Evolutionary conservation across 495 filamentous ascomycete species (phyloP).

Genomic region (Tuber calosporum): DNA sequence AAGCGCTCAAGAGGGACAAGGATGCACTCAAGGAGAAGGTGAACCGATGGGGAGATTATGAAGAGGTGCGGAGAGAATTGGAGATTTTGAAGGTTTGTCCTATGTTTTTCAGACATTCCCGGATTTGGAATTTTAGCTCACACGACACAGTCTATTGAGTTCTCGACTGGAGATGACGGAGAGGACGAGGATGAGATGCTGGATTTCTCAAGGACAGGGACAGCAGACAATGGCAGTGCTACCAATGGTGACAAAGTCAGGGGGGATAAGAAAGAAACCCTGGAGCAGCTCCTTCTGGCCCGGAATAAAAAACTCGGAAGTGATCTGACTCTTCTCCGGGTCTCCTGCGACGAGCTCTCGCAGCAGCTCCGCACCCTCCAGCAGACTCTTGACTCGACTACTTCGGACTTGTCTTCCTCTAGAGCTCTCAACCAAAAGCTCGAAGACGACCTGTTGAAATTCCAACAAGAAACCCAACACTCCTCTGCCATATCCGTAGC

Average conservation of each 20-base stretch:
- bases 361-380: constrained; percentile 69
- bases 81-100: constrained; percentile 73
- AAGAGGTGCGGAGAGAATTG: constrained; percentile 88
- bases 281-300: constrained; percentile 84
- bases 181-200: constrained; percentile 34
- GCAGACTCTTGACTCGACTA: constrained; percentile 73
- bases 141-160: constrained; percentile 73
- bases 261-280: constrained; percentile 64
- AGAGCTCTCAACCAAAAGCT: constrained; percentile 78
- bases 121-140: constrained; percentile 2
- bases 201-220: constrained; percentile 42
- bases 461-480: constrained; percentile 74
- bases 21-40: constrained; percentile 69
- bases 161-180: constrained; percentile 77
- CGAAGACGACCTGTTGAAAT: constrained; percentile 79
- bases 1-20: constrained; percentile 59
- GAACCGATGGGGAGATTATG: constrained; percentile 86
- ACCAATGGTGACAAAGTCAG: constrained; percentile 24
- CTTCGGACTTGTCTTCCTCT: constrained; percentile 76
- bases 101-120: not conserved
- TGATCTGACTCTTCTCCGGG: constrained; percentile 83
- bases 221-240: constrained; percentile 36
- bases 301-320: constrained; percentile 93
- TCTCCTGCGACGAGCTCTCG: constrained; percentile 90
- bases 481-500: constrained; percentile 84